These are phyloP conservation scores for Ogataea siamensis DNA, from an alignment of 805 yeast species.

Conservation along the genomic window DNA sequence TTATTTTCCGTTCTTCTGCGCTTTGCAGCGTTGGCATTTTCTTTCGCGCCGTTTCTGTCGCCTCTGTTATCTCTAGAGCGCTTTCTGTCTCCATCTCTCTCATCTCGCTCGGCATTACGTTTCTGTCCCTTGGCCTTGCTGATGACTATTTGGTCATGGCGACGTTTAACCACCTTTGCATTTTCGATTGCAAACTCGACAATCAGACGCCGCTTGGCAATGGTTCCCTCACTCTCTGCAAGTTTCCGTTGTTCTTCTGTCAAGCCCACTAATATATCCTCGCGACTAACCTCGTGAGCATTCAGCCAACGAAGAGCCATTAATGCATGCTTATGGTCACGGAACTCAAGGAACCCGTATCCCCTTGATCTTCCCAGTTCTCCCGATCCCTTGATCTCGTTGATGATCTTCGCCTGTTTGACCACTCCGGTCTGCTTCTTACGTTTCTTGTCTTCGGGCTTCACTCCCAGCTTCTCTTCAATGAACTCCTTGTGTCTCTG, in stretches of 20 bases:
- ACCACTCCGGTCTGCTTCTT: conserved; percentile 86
- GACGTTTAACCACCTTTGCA: conserved; percentile 88
- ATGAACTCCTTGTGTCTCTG: conserved; percentile 53
- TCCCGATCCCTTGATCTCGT: conserved; percentile 88
- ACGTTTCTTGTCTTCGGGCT: conserved; percentile 47
- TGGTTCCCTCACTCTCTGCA: conserved; percentile 49
- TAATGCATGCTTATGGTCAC: conserved; percentile 88
- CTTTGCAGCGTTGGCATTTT: background rate
- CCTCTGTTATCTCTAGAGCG: conserved; percentile 10
- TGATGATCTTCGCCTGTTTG: conserved; percentile 87
- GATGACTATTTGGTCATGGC: conserved; percentile 60
- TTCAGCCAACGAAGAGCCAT: conserved; percentile 98
- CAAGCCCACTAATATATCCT: conserved; percentile 71
- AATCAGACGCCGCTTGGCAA: conserved; percentile 69
- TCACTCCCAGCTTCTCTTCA: conserved; percentile 36
- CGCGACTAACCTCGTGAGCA: conserved; percentile 77
- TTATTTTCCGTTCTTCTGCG: conserved; percentile 19
- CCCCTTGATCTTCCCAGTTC: conserved; percentile 91
- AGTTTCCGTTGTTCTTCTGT: conserved; percentile 62
- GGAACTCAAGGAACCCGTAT: conserved; percentile 90
- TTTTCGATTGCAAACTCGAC: conserved; percentile 96
- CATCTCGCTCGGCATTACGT: conserved; percentile 25
- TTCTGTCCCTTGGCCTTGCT: conserved; percentile 28
- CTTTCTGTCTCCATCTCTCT: conserved; percentile 26
- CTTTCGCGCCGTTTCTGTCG: conserved; percentile 8